Evolutionary conservation across 495 filamentous ascomycete genomes (phyloP).

Genomic region (Aspergillus incahuasiensis): DNA sequence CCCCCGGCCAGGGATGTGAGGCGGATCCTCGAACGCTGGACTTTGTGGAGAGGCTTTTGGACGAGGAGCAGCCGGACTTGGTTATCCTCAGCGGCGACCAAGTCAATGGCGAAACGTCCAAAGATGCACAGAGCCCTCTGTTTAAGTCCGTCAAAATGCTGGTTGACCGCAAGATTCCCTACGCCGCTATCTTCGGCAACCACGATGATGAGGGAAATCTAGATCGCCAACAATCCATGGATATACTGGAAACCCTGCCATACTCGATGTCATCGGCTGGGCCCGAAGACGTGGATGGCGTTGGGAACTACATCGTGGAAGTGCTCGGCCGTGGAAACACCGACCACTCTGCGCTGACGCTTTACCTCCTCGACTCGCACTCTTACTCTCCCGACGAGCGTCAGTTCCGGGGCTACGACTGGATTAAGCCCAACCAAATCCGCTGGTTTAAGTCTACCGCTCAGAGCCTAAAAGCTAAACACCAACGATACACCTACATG

Average conservation of each 20-base stretch:
- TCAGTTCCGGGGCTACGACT: slow-evolving; percentile 85
- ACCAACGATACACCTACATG: slow-evolving; percentile 78
- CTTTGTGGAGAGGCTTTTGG: slow-evolving; percentile 74
- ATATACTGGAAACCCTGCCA: slow-evolving; percentile 76
- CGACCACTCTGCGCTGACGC: slow-evolving; percentile 80
- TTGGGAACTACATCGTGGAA: slow-evolving; percentile 94
- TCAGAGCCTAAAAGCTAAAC: slow-evolving; percentile 59
- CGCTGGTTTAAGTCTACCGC: slow-evolving; percentile 85
- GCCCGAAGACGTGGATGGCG: slow-evolving; percentile 76
- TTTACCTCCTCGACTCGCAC: slow-evolving; percentile 94
- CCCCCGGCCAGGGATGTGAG: slow-evolving; percentile 72
- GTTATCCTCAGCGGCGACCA: slow-evolving; percentile 91
- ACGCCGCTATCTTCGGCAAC: slow-evolving; percentile 92
- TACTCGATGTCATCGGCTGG: slow-evolving; percentile 83
- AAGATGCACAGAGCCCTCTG: slow-evolving; percentile 86
- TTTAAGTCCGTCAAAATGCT: slow-evolving; percentile 90
- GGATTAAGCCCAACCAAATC: slow-evolving; percentile 91
- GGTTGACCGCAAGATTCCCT: slow-evolving; percentile 82
- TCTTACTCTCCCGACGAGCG: slow-evolving; percentile 86
- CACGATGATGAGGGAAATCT: slow-evolving; percentile 93
- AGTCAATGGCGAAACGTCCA: slow-evolving; percentile 88
- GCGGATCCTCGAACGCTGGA: slow-evolving; percentile 89
- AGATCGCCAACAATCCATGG: slow-evolving; percentile 72
- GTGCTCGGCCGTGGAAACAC: slow-evolving; percentile 73
- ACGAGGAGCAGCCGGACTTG: slow-evolving; percentile 87